phyloP scores from a whole-genome alignment of 768 basidiomycete genomes.

The Austroboletus eburneus region DNA sequence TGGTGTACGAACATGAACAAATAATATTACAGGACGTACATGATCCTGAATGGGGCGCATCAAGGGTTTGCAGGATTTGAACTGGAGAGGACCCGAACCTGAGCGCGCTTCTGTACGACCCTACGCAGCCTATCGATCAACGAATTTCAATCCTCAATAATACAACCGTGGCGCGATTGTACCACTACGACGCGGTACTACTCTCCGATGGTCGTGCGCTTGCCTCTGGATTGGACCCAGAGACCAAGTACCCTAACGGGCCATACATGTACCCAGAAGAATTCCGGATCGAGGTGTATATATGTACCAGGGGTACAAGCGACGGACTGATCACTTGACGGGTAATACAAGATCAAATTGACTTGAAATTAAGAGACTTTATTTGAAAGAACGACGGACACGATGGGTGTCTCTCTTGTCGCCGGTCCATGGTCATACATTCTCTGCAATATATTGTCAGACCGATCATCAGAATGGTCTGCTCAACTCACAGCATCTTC shows the following conservation, averaged over 20 bases:
- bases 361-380: conserved; percentile 39
- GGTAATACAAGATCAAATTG: conserved; percentile 52
- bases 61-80: conserved; percentile 74
- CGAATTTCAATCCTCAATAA: conserved; percentile 63
- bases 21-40: conserved; percentile 53
- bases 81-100: conserved; percentile 60
- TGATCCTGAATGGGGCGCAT: conserved; percentile 73
- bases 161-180: conserved; percentile 71
- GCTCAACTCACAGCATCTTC: conserved; percentile 47
- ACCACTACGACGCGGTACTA: conserved; percentile 74
- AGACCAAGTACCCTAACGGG: conserved; percentile 41
- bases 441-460: background rate
- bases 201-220: conserved; percentile 73
- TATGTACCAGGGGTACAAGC: conserved; percentile 56
- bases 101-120: conserved; percentile 69
- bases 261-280: conserved; percentile 61
- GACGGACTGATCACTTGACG: conserved; percentile 62
- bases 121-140: conserved; percentile 49
- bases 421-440: conserved; percentile 42
- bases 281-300: conserved; percentile 75
- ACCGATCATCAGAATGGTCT: background rate
- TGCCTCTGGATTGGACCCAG: conserved; percentile 72
- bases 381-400: conserved; percentile 37
- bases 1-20: background rate
- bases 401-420: conserved; percentile 61